Conservation (phyloP, 768 basidiomycete genomes). For the Kwoniella shandongensis region DNA sequence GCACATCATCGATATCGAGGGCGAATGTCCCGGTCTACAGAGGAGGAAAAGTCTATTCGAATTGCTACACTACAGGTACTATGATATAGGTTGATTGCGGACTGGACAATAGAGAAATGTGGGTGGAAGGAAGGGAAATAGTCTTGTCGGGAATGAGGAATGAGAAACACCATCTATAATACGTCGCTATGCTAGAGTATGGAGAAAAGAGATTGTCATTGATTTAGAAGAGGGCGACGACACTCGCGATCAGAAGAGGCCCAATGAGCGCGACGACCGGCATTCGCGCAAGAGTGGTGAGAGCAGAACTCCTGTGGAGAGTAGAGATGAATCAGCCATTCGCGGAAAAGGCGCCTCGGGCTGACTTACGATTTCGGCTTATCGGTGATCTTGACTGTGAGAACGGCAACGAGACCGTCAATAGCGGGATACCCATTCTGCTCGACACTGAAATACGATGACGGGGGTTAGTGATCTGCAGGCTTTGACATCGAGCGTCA, state of each 20-base stretch:
- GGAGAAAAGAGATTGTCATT: too few species aligned
- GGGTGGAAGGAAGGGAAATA: not conserved
- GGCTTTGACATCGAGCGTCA: not conserved
- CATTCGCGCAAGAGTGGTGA: constrained; percentile 7
- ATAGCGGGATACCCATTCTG: constrained; percentile 56
- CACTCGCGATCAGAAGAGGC: constrained; percentile 1
- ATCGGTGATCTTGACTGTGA: constrained; percentile 67
- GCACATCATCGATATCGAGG: too few species aligned
- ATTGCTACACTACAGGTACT: too few species aligned
- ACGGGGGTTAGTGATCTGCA: not conserved
- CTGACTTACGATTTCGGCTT: constrained; percentile 27
- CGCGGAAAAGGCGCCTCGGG: not conserved
- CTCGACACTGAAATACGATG: constrained; percentile 29
- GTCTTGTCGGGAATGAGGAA: not conserved
- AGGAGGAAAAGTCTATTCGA: too few species aligned
- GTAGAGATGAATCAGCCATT: not conserved
- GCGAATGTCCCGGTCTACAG: too few species aligned
- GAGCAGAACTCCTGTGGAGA: constrained; percentile 11
- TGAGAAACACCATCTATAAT: constrained; percentile 14
- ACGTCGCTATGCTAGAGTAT: constrained; percentile 17
- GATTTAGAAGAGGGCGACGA: constrained; percentile 11
- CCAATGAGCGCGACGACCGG: constrained; percentile 2
- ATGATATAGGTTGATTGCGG: too few species aligned
- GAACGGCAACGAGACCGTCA: constrained; percentile 79
- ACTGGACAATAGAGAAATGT: too few species aligned